A percentile compares a stretch with the other conserved stretches of the same genome.
Conservation (phyloP, 2,329 filamentous ascomycete species). For the Diplodia mutila region DNA sequence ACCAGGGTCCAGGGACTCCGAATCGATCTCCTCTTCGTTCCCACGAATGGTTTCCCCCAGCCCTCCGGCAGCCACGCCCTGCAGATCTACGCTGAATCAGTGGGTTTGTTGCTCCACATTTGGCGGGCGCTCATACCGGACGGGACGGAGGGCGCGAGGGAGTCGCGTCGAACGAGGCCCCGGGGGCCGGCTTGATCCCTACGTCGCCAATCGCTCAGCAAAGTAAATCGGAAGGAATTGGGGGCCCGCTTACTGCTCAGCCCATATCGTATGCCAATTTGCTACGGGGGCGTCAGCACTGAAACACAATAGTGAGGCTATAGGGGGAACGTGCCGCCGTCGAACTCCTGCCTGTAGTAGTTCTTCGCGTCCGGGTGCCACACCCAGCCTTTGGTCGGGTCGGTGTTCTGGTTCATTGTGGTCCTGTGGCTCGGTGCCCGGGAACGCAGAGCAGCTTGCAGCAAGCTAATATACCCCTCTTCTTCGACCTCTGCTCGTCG, state of each 20-base stretch:
- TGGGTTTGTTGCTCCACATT: neutral
- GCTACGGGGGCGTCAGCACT: neutral
- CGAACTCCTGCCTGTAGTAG: neutral
- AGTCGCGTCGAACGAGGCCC: neutral
- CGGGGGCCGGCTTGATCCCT: neutral
- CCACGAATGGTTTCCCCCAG: neutral
- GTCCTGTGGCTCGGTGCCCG: neutral
- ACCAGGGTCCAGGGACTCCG: neutral
- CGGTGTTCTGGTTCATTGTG: neutral
- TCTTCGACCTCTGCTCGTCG: neutral
- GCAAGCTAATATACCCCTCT: conserved; percentile 17
- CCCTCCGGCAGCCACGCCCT: neutral
- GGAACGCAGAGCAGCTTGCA: neutral
- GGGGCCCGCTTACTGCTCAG: neutral
- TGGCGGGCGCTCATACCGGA: neutral
- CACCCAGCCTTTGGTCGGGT: neutral
- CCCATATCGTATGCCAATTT: neutral
- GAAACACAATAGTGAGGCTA: neutral
- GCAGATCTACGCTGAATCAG: neutral
- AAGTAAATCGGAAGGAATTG: neutral
- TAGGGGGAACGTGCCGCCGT: neutral
- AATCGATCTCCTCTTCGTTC: neutral
- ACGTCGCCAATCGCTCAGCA: neutral
- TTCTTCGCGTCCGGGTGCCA: neutral
- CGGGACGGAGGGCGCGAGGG: neutral